These are phyloP conservation scores for Medicago lupulina DNA, from an alignment of 306 rosid species.

Conservation along the genomic window DNA sequence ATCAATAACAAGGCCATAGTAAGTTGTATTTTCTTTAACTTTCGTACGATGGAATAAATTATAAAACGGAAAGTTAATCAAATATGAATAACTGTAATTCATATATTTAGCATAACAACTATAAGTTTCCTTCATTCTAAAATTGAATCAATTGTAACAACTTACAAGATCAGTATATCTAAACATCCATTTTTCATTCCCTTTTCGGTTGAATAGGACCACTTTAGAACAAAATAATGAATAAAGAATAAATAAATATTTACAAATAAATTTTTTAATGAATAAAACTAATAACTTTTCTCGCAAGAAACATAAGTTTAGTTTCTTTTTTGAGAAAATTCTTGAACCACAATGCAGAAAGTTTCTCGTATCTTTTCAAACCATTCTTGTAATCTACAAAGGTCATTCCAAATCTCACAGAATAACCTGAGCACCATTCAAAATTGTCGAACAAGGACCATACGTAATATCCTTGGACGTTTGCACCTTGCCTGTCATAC, in stretches of 20 bases:
- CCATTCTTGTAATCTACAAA: constrained; percentile 55
- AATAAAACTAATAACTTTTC: not conserved
- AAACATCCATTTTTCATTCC: not conserved
- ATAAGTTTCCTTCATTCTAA: not conserved
- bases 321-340: constrained; percentile 44
- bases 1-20: too few relatives aligned
- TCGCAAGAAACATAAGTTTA: constrained; percentile 2
- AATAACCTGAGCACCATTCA: constrained; percentile 63
- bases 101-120: not conserved
- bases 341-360: constrained; percentile 60
- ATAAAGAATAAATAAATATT: not conserved
- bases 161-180: not conserved
- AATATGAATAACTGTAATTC: not conserved
- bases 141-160: not conserved
- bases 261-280: not conserved
- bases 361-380: constrained; percentile 53
- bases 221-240: not conserved
- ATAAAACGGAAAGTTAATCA: not conserved
- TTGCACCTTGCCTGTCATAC: constrained; percentile 53
- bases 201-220: not conserved
- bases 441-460: constrained; percentile 71
- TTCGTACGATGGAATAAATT: too few relatives aligned
- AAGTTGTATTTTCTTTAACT: too few relatives aligned
- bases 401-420: constrained; percentile 55
- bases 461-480: constrained; percentile 64